phyloP scores from a whole-genome alignment of 148 eudicot species.

The Suaeda aralocaspica region DNA sequence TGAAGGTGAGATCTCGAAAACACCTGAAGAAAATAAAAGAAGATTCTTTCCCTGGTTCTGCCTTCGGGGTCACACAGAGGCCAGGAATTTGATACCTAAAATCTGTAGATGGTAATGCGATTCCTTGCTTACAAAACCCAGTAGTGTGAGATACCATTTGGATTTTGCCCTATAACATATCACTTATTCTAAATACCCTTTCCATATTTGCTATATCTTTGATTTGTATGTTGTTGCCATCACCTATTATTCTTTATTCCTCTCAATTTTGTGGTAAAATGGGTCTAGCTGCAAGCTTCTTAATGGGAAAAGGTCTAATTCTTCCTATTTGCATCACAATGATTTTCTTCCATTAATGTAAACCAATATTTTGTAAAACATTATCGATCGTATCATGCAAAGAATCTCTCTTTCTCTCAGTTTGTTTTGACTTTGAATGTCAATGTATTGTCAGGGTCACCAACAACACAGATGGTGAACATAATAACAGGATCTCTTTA shows the following conservation, averaged over 20 bases:
- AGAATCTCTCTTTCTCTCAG: background rate
- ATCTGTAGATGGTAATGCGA: background rate
- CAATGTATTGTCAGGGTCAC: conserved; percentile 18
- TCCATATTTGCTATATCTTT: background rate
- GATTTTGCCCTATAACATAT: conserved; percentile 3
- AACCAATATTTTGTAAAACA: background rate
- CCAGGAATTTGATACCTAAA: conserved; percentile 19
- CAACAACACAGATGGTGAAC: conserved; percentile 36
- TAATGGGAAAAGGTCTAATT: conserved; percentile 19
- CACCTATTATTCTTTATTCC: background rate
- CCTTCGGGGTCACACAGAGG: conserved; percentile 13
- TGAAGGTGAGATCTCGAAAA: background rate
- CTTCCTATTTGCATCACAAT: background rate
- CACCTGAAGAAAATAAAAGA: background rate
- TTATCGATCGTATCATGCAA: background rate
- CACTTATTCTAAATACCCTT: background rate
- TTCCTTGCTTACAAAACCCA: conserved; percentile 21
- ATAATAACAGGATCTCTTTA: conserved; percentile 56
- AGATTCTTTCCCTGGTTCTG: background rate
- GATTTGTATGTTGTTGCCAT: background rate
- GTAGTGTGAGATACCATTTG: background rate
- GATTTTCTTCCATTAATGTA: background rate
- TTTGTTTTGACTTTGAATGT: background rate
- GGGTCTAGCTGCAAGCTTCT: conserved; percentile 20
- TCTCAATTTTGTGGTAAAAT: conserved; percentile 5